These are phyloP conservation scores for Citrus australasica DNA, from an alignment of 345 rosid genomes.

Conservation along the genomic window DNA sequence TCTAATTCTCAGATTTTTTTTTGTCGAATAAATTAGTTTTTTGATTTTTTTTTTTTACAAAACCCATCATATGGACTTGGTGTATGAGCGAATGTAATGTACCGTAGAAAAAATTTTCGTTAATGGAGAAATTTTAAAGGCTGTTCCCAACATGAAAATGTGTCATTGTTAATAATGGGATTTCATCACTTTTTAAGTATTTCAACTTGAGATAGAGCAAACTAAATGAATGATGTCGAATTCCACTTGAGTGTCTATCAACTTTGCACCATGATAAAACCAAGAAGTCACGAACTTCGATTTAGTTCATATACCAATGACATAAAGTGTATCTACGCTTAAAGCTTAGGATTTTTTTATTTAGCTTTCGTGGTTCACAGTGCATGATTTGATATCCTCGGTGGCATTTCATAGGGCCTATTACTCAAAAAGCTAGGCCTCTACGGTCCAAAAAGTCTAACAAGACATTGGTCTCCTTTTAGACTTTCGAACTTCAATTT, in stretches of 20 bases:
- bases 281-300: neutral
- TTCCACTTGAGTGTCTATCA: neutral
- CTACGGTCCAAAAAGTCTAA: neutral
- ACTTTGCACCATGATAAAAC: neutral
- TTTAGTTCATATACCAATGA: neutral
- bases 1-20: too few species aligned
- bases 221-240: too few species aligned
- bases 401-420: neutral
- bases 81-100: neutral
- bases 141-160: neutral
- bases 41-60: too few species aligned
- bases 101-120: neutral
- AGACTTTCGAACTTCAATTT: neutral
- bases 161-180: neutral
- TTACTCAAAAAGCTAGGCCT: neutral
- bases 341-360: neutral
- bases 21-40: too few species aligned
- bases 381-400: neutral
- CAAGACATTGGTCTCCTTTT: neutral
- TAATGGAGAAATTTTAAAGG: neutral
- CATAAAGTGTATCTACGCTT: neutral
- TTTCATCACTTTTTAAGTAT: neutral
- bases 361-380: neutral
- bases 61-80: neutral
- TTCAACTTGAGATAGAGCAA: too few species aligned